Conservation (phyloP, 2,329 filamentous ascomycete species). For the Aspergillus sergii region DNA sequence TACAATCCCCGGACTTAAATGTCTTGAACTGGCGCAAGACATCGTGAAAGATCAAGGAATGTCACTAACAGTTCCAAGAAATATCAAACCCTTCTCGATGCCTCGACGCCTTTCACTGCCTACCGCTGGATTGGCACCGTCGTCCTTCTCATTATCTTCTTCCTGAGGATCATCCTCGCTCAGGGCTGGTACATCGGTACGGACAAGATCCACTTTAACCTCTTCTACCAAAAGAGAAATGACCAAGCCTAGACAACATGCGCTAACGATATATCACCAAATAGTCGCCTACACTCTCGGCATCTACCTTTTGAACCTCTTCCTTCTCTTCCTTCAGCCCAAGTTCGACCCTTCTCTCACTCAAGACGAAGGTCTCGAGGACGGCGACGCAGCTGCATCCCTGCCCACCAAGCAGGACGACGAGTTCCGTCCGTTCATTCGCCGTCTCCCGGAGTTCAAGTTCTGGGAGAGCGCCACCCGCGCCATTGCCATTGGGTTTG, state of each 20-base stretch:
- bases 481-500: constrained; percentile 78
- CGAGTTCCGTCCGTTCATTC: constrained; percentile 96
- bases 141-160: constrained; percentile 75
- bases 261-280: background rate
- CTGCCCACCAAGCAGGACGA: constrained; percentile 95
- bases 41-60: too few relatives aligned
- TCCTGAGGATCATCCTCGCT: constrained; percentile 82
- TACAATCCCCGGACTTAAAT: constrained; percentile 8
- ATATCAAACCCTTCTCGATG: constrained; percentile 93
- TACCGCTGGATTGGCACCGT: constrained; percentile 92
- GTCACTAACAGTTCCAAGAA: constrained; percentile 57
- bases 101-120: constrained; percentile 82
- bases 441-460: constrained; percentile 96
- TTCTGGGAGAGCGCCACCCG: constrained; percentile 98
- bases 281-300: constrained; percentile 94
- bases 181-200: constrained; percentile 99
- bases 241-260: background rate
- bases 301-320: constrained; percentile 98
- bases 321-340: constrained; percentile 96
- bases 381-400: constrained; percentile 72
- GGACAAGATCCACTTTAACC: constrained; percentile 19
- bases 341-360: constrained; percentile 99
- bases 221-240: background rate
- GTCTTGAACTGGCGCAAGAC: background rate
- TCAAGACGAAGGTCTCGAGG: constrained; percentile 93